Base-by-base conservation (phyloP, 805 yeast genomes). In the Candida manassasensis region DNA sequence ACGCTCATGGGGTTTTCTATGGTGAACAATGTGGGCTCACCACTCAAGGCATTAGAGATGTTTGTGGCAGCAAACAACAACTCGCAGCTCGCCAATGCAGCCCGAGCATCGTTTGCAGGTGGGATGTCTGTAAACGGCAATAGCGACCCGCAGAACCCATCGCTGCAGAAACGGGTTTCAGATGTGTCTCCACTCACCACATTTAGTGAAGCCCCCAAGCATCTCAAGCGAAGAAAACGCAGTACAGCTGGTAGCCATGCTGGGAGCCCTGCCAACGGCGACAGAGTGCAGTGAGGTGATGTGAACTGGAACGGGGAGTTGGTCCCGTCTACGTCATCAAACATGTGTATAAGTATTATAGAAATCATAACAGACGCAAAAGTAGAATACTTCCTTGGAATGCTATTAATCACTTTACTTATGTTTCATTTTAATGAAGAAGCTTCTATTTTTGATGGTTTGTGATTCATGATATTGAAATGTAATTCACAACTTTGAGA, bases 1-100 rank as follows among this genome's bases (percentile, higher is more conserved):
- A 78, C 83, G 4, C 59, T 87, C 37, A 78, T 84, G 77, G 62
- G 69, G 8, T 76, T 69, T 45, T 71, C 84, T 7, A 61, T 64
- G 38, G 57, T 69, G 5, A 63, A 63, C 21, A 67, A 74, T 17
- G 65, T 73, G 3, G 55, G 55, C 4, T 73, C 80, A 21, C 85
- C 88, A 0, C 41, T 76, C 27, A 72, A 69, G 16, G 75, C 84
- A 0, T 60, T 81, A 35, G 76, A 71, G 36, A 46, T 64, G 27
- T 64, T 60, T 37, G 52, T 63, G 50, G 42, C 49, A 9, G 42
- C 53, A 9, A 47, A 45, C 18, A 46, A 49, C 25, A 48, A 53
- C 32, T 57, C 54, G 27, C 53, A 45, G 33, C 40, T 47, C 13
- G 44, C 44, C 28, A 35, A 41, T 1, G 7, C 40, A n/a, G 43